Evolutionary conservation across 2,329 filamentous ascomycete species (phyloP).

Genomic region (Mycocentrospora acerina): DNA sequence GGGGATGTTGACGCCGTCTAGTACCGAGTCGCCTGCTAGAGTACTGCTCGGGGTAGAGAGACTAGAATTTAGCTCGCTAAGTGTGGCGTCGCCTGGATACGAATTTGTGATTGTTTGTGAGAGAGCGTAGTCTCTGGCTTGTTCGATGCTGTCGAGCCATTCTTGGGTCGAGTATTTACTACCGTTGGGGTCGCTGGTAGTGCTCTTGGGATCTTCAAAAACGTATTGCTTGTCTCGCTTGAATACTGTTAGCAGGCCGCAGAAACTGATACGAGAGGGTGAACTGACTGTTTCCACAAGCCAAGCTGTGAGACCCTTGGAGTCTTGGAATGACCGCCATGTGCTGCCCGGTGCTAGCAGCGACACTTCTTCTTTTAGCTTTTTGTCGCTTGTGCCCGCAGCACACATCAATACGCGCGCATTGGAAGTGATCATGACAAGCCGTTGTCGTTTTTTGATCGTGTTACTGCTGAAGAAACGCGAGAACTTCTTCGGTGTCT

Average conservation of each 20-base stretch:
- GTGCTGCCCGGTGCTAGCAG: constrained; percentile 72
- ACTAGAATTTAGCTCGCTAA: constrained; percentile 51
- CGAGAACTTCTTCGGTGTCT: constrained; percentile 79
- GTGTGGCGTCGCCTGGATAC: constrained; percentile 58
- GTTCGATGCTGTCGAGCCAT: constrained; percentile 87
- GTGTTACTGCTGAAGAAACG: constrained; percentile 91
- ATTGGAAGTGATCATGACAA: constrained; percentile 94
- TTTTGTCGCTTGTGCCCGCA: constrained; percentile 92
- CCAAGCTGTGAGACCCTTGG: constrained; percentile 87
- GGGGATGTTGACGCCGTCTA: constrained; percentile 52
- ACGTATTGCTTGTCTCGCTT: constrained; percentile 87
- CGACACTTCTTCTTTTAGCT: constrained; percentile 89
- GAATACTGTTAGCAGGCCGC: constrained; percentile 5
- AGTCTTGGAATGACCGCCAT: constrained; percentile 79
- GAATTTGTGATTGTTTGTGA: constrained; percentile 68
- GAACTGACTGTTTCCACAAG: constrained; percentile 86
- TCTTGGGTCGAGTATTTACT: constrained; percentile 75
- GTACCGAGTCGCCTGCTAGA: constrained; percentile 57
- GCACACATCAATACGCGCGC: constrained; percentile 88
- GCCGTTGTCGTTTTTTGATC: constrained; percentile 85
- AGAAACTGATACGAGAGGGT: not conserved
- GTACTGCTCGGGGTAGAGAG: constrained; percentile 78
- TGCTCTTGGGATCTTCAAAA: constrained; percentile 88
- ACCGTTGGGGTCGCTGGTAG: constrained; percentile 62
- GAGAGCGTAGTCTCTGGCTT: constrained; percentile 79